These are phyloP conservation scores for Prunus dulcis DNA, from an alignment of 306 rosid species.

Conservation along the genomic window DNA sequence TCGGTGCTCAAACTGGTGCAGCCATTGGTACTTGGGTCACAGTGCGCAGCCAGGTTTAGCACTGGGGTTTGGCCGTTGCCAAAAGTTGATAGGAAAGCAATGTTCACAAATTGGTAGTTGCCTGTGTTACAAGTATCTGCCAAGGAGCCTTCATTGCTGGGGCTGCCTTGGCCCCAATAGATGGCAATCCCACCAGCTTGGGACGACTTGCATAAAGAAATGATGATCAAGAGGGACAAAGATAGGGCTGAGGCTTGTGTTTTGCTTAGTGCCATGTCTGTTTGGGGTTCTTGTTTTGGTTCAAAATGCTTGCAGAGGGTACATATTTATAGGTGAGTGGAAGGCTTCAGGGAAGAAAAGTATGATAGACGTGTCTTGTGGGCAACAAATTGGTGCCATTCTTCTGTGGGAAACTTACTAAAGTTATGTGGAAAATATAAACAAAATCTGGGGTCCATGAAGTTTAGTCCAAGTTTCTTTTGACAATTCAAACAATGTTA, in stretches of 20 bases:
- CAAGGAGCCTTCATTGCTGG: conserved; percentile 39
- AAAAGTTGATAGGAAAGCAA: conserved; percentile 48
- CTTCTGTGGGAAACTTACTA: not conserved
- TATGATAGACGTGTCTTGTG: conserved; percentile 9
- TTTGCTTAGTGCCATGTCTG: conserved; percentile 33
- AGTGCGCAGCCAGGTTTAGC: conserved; percentile 48
- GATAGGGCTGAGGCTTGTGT: conserved; percentile 23
- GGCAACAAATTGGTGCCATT: not conserved
- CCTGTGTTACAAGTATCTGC: conserved; percentile 46
- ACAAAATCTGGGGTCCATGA: not conserved
- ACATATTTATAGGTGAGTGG: conserved; percentile 16
- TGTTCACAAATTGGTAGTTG: conserved; percentile 61
- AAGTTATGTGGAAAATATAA: not conserved
- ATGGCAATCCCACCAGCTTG: conserved; percentile 44
- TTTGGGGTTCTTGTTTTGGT: not conserved
- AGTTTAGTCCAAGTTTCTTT: not conserved
- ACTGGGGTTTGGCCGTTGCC: conserved; percentile 44
- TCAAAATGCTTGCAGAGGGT: not conserved
- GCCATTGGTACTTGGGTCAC: conserved; percentile 18
- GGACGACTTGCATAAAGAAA: conserved; percentile 25
- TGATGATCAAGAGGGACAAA: conserved; percentile 21
- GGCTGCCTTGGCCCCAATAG: conserved; percentile 58
- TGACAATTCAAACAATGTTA: not conserved
- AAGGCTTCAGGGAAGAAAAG: conserved; percentile 4
- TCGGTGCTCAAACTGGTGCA: conserved; percentile 33